Base-by-base conservation (phyloP, 169 alveolate species). In the Toxoplasma gondii region DNA sequence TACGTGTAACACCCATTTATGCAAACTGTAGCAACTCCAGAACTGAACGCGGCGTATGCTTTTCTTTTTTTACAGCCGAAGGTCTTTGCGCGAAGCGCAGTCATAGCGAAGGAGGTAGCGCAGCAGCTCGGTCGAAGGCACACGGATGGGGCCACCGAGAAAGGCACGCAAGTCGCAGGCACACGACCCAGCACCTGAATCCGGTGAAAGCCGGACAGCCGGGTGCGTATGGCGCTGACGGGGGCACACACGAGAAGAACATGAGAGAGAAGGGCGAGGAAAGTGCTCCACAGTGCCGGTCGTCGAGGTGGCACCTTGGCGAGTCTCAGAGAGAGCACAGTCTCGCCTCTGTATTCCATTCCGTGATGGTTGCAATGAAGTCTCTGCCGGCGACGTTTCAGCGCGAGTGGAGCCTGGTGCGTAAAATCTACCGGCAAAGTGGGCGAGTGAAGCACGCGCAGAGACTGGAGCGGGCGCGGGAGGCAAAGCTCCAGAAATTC, bases 321-420 rank as follows among this genome's bases (percentile, higher is more conserved):
- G 74, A 64, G 22, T 19, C 86, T 7, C 86, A 4, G 44, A 31
- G n/a, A n/a, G 86, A 78, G 44, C 86, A 31, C 44, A 16, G 39
- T 1, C 2, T 78, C 86, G 1, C 39, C 86, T n/a, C 64, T 9
- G 34, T 44, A 16, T 67, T 82, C 5, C 90, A 82, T 39, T 82
- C 69, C 19, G 90, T 67, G 2, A 19, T 82, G 90, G 69, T 31
- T 49, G 90, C 90, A 7, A 43, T 82, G 90, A 82, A 82, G 41
- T 82, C 90, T 5, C 64, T 82, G 67, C 90, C 90, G 4, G 31
- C 54, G 17, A 38, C 69, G 5, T 67, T 82, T 38, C 90, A 43
- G 67, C n/a, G 64, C 17, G 90, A 82, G 67, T 82, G 90, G 90
- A 82, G 86, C 86, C 12, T 78, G 86, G 86, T 78, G 12, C 86